These are phyloP conservation scores for Trypanosoma congolense DNA, from an alignment of 208 protist species.

Conservation along the genomic window DNA sequence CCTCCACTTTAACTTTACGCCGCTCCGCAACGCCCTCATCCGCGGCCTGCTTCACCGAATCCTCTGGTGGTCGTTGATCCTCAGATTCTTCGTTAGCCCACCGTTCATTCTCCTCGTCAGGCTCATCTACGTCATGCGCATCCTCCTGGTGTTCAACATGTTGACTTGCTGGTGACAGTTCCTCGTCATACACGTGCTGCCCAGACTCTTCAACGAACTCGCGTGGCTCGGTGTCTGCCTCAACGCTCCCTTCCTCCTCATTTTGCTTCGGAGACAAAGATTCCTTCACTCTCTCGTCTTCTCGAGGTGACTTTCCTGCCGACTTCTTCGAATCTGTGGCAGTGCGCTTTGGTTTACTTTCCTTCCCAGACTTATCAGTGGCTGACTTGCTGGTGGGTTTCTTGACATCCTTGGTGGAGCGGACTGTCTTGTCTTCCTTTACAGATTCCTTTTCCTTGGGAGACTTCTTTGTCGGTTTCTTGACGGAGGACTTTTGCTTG, in stretches of 20 bases:
- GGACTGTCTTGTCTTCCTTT: slow-evolving; percentile 3
- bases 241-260: neutral
- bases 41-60: slow-evolving; percentile 11
- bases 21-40: neutral
- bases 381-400: too few relatives aligned
- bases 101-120: neutral
- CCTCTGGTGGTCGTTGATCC: neutral
- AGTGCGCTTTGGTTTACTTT: slow-evolving; percentile 13
- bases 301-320: neutral
- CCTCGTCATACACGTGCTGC: too few relatives aligned
- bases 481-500: slow-evolving; percentile 11
- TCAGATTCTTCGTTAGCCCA: neutral
- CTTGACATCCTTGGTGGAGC: too few relatives aligned
- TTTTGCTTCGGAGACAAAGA: neutral
- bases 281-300: neutral
- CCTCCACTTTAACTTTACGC: neutral
- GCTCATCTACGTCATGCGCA: neutral
- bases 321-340: slow-evolving; percentile 11
- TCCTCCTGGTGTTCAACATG: too few relatives aligned
- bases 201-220: neutral
- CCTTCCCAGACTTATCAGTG: neutral
- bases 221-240: neutral
- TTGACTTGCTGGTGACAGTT: too few relatives aligned
- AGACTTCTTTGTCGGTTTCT: neutral
- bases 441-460: neutral